These are phyloP conservation scores for Botrytis porri DNA, from an alignment of 2,329 filamentous ascomycete species.

Conservation along the genomic window DNA sequence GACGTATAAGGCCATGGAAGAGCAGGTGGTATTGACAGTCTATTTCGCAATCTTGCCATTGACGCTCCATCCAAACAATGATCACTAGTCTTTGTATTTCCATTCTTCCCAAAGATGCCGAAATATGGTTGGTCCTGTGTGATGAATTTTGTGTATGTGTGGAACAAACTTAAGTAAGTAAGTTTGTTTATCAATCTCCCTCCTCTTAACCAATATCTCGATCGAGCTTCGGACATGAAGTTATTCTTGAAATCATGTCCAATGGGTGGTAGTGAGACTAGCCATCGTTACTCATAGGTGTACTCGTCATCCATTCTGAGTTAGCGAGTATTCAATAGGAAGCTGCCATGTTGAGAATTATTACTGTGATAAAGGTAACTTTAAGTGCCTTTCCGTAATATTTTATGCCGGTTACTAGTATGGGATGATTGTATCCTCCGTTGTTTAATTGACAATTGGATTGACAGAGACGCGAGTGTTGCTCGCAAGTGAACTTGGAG, in stretches of 20 bases:
- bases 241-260: not conserved
- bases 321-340: no score
- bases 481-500: not conserved
- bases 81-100: not conserved
- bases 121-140: not conserved
- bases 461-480: not conserved
- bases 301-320: not conserved
- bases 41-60: not conserved
- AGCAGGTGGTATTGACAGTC: not conserved
- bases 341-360: not conserved
- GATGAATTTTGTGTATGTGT: not conserved
- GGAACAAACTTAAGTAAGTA: not conserved
- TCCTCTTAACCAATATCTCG: not conserved
- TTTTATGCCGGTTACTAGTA: not conserved
- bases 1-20: no score
- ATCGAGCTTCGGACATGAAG: not conserved
- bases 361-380: not conserved
- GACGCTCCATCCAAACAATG: not conserved
- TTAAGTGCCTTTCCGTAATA: not conserved
- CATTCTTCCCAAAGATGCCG: rapidly evolving
- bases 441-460: not conserved
- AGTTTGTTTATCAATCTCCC: not conserved
- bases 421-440: not conserved
- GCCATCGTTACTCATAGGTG: not conserved
- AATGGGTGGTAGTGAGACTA: not conserved